Evolutionary conservation across 148 eudicot genomes (phyloP).

Genomic region (Fagopyrum esculentum): DNA sequence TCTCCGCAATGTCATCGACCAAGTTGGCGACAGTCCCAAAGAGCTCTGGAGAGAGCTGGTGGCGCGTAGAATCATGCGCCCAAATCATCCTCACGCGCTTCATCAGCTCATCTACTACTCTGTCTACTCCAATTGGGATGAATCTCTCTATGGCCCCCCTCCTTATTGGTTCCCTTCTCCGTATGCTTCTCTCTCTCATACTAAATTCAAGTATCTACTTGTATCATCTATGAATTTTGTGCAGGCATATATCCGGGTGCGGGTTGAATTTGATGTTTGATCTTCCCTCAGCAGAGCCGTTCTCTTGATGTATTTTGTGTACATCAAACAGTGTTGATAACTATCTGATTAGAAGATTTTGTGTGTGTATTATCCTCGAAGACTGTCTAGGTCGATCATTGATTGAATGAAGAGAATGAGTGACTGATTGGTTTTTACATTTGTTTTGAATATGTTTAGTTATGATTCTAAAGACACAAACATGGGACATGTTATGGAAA

Average conservation of each 20-base stretch:
- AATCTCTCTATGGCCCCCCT: constrained; percentile 54
- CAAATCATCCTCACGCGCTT: constrained; percentile 61
- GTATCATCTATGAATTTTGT: background rate
- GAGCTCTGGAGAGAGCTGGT: constrained; percentile 63
- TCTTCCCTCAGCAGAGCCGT: background rate
- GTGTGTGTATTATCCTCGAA: too few species aligned
- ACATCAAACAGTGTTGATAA: too few species aligned
- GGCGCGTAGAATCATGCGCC: constrained; percentile 44
- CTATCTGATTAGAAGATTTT: too few species aligned
- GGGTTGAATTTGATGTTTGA: background rate
- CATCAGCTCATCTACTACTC: constrained; percentile 72
- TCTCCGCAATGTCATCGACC: constrained; percentile 22
- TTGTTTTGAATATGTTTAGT: constrained; percentile 22
- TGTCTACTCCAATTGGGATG: constrained; percentile 54
- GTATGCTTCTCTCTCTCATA: constrained; percentile 25
- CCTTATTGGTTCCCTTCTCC: constrained; percentile 87
- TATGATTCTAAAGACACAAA: constrained; percentile 48
- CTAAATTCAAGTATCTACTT: background rate
- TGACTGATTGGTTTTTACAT: background rate
- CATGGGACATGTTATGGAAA: constrained; percentile 77
- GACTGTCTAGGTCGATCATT: background rate
- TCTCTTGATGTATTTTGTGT: too few species aligned
- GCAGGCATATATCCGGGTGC: background rate
- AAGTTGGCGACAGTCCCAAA: constrained; percentile 9
- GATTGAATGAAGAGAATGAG: background rate